Percentiles rank a stretch among this genome's conserved stretches.
Evolutionary conservation across 768 basidiomycete genomes (phyloP).

Genomic region (Tubosaeta sp.): DNA sequence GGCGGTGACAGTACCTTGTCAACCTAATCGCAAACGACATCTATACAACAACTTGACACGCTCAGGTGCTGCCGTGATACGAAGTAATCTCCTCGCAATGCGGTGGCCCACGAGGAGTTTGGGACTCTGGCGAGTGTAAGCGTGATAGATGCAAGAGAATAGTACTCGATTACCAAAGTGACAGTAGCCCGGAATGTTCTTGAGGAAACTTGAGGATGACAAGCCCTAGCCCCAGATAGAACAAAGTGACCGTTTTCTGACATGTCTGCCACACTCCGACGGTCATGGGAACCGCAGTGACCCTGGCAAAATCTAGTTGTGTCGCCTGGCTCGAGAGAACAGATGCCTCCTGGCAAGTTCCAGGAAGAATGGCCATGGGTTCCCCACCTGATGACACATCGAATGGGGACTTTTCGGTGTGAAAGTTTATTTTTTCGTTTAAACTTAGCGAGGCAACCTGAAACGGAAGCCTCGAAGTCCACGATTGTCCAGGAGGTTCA

Average conservation of each 20-base stretch:
- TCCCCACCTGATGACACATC: neutral
- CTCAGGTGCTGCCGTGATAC: neutral
- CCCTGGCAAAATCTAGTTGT: too few species aligned
- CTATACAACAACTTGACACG: neutral
- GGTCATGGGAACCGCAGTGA: too few species aligned
- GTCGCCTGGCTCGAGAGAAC: too few species aligned
- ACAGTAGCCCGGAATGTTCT: too few species aligned
- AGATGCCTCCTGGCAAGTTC: too few species aligned
- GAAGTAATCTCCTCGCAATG: neutral
- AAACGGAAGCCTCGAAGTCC: neutral
- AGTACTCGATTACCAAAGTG: neutral
- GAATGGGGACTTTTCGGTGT: too few species aligned
- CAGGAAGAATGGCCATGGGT: neutral
- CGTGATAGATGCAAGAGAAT: neutral
- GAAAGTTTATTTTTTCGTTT: neutral
- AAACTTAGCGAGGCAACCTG: neutral
- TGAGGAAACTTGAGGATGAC: neutral
- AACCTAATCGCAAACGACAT: constrained; percentile 2
- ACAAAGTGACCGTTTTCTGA: neutral
- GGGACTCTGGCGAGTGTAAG: neutral
- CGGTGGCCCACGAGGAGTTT: neutral
- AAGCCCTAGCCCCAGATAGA: neutral
- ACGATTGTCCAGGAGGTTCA: neutral
- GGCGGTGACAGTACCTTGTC: constrained; percentile 4
- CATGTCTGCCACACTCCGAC: too few species aligned